Percentiles rank a stretch among this genome's conserved stretches.
Conservation (phyloP, 129 eudicot genomes). For the Tanacetum coccineum region DNA sequence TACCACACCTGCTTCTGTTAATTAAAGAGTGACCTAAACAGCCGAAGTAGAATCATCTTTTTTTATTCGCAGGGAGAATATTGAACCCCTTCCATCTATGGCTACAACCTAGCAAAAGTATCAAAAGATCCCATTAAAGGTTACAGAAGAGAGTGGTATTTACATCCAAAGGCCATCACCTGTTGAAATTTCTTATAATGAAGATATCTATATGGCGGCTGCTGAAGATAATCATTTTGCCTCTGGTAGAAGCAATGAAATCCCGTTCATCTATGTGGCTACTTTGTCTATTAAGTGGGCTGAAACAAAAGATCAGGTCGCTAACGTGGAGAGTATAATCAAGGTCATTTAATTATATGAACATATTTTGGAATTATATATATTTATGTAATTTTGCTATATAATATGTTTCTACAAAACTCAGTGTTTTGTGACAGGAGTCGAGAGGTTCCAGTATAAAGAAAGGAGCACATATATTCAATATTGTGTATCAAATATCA, state of each 20-base stretch:
- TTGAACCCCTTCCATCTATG: too few species aligned
- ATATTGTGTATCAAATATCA: too few species aligned
- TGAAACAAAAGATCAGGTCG: constrained; percentile 33
- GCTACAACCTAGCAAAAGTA: too few species aligned
- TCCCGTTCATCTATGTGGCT: constrained; percentile 73
- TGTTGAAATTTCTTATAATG: constrained; percentile 33
- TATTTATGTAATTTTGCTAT: neutral
- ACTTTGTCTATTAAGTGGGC: constrained; percentile 56
- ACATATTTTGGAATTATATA: neutral
- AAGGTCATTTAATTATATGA: constrained; percentile 33
- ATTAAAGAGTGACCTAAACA: too few species aligned
- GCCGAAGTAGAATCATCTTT: too few species aligned
- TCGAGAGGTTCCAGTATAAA: constrained; percentile 73
- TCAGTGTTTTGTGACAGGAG: constrained; percentile 80
- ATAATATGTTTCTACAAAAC: constrained; percentile 3
- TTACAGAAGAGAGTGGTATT: too few species aligned
- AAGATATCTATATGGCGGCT: constrained; percentile 46
- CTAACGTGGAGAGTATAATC: too few species aligned
- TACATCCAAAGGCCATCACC: too few species aligned
- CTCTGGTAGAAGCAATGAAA: constrained; percentile 50
- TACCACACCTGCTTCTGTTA: too few species aligned
- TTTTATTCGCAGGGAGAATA: too few species aligned
- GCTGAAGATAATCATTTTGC: constrained; percentile 36
- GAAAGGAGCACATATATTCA: constrained; percentile 42
- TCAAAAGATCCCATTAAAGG: too few species aligned